Evolutionary conservation across 768 basidiomycete genomes (phyloP).

Genomic region (Lentinula raphanica): DNA sequence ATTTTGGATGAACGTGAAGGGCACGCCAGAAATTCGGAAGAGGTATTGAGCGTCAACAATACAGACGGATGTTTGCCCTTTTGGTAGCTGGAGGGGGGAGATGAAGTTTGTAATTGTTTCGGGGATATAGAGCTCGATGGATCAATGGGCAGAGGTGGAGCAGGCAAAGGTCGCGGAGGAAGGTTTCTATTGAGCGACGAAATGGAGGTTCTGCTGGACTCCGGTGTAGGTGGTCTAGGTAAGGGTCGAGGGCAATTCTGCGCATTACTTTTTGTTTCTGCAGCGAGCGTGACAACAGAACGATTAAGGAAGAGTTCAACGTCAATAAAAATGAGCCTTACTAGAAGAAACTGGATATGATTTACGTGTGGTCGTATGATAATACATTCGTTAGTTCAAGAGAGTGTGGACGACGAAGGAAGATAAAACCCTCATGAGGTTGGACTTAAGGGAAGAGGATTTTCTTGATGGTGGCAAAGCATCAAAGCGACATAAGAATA

Average conservation of each 20-base stretch:
- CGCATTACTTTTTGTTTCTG: background rate
- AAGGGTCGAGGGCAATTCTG: background rate
- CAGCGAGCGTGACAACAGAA: background rate
- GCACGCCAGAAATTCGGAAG: slow-evolving; percentile 9
- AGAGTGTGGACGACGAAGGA: background rate
- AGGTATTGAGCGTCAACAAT: slow-evolving; percentile 9
- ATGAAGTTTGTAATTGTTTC: background rate
- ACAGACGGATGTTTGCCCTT: slow-evolving; percentile 8
- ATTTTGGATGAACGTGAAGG: background rate
- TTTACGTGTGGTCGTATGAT: background rate
- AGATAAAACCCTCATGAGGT: background rate
- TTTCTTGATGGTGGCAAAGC: background rate
- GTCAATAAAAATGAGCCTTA: background rate
- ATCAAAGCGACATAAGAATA: background rate
- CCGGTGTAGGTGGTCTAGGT: background rate
- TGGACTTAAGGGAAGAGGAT: background rate
- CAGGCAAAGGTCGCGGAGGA: background rate
- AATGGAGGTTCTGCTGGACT: background rate
- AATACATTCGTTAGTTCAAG: background rate
- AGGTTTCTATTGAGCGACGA: background rate
- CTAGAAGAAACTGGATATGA: background rate
- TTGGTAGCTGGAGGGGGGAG: background rate
- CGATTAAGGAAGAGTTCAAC: background rate
- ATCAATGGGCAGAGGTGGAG: background rate
- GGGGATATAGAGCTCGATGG: background rate